Evolutionary conservation across 139 green algal species (phyloP).

Genomic region (Klebsormidium nitens): DNA sequence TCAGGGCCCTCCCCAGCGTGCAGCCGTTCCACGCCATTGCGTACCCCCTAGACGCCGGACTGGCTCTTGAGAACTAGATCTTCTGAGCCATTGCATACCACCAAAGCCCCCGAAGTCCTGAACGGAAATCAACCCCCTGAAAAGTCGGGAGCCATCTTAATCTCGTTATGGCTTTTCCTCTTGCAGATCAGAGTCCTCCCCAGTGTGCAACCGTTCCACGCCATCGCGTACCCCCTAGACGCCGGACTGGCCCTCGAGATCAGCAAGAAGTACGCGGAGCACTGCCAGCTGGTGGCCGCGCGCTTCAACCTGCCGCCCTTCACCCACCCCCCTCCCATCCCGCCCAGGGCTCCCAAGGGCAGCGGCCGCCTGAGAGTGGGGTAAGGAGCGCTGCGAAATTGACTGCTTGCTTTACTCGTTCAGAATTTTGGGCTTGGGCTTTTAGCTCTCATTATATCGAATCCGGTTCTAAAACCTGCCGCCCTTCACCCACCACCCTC

Average conservation of each 20-base stretch:
- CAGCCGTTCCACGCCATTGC: conserved; percentile 93
- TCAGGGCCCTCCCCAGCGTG: conserved; percentile 58
- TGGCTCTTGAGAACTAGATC: conserved; percentile 52
- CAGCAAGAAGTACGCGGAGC: conserved; percentile 23
- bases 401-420: no score
- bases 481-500: conserved; percentile 51
- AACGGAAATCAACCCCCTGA: neutral
- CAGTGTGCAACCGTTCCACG: conserved; percentile 86
- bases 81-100: no score
- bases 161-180: neutral
- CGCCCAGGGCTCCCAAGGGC: neutral
- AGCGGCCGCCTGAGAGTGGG: conserved; percentile 35
- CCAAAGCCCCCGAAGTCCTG: no score
- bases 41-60: conserved; percentile 69
- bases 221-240: conserved; percentile 79
- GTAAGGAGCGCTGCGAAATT: no score
- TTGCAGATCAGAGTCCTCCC: conserved; percentile 57
- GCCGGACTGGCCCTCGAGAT: conserved; percentile 54
- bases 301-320: conserved; percentile 46
- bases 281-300: conserved; percentile 43
- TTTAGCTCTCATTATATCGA: no score
- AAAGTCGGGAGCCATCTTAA: neutral
- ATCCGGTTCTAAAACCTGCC: conserved; percentile 48
- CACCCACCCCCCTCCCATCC: conserved; percentile 47
- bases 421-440: no score